Base-by-base conservation (phyloP, 371 early-diverging fungal genomes). In the Syncephalastrum monosporum region DNA sequence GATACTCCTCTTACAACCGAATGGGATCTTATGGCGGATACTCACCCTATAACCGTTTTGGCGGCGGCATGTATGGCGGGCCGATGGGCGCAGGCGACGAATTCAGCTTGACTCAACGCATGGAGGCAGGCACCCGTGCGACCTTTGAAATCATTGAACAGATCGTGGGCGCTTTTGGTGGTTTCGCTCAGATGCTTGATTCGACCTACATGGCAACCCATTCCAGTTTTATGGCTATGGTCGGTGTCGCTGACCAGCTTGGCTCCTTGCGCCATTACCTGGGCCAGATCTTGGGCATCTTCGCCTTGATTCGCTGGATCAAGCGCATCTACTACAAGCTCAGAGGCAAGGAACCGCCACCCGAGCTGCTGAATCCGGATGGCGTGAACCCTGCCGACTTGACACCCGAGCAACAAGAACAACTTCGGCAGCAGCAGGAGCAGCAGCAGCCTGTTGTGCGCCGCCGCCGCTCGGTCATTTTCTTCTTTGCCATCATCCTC, bases 211-310 rank as follows among this genome's bases (percentile, higher is more conserved):
- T 94, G 83, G 97, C 97, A 10, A 97, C 98, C 0, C 95, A 96
- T 68, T 93, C 95, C 7, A 91, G 92, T 19, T 97, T 96, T 59
- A 97, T 97, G 96, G 97, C 97, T 24, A 94, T 97, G 87, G 86
- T 96, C 5, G 97, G 96, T 42, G 95, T 98, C 13, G 94, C 93
- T n/a, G 98, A 98, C 59, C 97, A 98, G 71, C 88, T 98, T 58
- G 92, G 95, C 7, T 75, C 85, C 58, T 66, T 97, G 16, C 82
- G 91, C 23, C 79, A 73, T 21, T 93, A 92, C 51, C 77, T 98
- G 0, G 92, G 95, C 15, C 89, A 92, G 57, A 82, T 93, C 2
- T 76, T 97, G 19, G 87, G 93, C 24, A 70, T 92, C 1, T 82
- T 94, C 57, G 85, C 91, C 13, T 57, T 95, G 6, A 74, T 87